These are phyloP conservation scores for Leccinum discolor DNA, from an alignment of 1,284 basidiomycete genomes.

Conservation along the genomic window DNA sequence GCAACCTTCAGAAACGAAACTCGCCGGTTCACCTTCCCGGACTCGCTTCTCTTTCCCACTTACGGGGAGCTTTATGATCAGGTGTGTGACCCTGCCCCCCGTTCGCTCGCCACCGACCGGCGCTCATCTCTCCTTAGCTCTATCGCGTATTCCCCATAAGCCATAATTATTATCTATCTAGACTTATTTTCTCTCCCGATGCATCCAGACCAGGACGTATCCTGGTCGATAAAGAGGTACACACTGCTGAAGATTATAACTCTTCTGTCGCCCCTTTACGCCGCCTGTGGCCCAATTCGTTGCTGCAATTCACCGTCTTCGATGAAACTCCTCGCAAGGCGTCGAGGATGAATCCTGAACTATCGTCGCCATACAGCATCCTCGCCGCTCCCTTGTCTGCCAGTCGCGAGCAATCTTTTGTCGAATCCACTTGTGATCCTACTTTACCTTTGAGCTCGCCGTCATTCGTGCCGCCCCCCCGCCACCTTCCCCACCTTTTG, in stretches of 20 bases:
- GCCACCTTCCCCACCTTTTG: background rate
- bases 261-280: conserved; percentile 50
- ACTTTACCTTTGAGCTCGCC: background rate
- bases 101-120: conserved; percentile 6
- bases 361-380: conserved; percentile 4
- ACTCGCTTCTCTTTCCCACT: conserved; percentile 41
- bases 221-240: conserved; percentile 61
- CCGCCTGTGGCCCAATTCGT: conserved; percentile 52
- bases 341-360: conserved; percentile 19
- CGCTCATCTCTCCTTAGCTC: conserved; percentile 45
- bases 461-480: background rate
- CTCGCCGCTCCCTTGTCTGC: background rate
- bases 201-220: conserved; percentile 50
- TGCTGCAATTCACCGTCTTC: conserved; percentile 62
- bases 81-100: conserved; percentile 30
- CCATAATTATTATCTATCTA: conserved; percentile 60
- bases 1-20: conserved; percentile 54
- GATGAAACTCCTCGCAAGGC: conserved; percentile 49
- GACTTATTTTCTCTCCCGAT: conserved; percentile 66
- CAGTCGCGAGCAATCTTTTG: conserved; percentile 6
- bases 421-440: conserved; percentile 3
- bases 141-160: conserved; percentile 67
- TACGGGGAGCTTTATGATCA: conserved; percentile 44
- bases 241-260: conserved; percentile 57
- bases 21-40: conserved; percentile 46